Conservation (phyloP, 805 yeast genomes). For the Candida silvicultrix region DNA sequence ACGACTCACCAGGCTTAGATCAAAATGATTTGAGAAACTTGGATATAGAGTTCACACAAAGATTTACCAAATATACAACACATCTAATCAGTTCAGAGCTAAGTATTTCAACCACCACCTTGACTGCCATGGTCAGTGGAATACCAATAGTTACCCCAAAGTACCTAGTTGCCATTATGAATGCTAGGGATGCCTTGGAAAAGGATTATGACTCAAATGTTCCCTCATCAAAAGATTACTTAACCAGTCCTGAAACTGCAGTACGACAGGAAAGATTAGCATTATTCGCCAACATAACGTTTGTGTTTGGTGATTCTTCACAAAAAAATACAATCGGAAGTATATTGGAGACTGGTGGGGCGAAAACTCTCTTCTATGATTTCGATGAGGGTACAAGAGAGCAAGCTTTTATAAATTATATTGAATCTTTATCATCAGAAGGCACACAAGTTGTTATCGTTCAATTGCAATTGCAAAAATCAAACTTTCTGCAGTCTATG, state of each 20-base stretch:
- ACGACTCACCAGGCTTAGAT: not conserved
- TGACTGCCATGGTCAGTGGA: conserved; percentile 22
- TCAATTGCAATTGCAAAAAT: conserved; percentile 8
- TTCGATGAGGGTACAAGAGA: not conserved
- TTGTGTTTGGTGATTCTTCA: conserved; percentile 19
- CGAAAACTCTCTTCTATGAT: conserved; percentile 2
- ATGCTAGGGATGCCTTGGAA: not conserved
- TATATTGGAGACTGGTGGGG: conserved; percentile 22
- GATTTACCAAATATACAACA: conserved; percentile 17
- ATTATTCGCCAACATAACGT: conserved; percentile 17
- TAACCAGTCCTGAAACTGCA: conserved; percentile 1
- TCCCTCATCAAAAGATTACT: conserved; percentile 20
- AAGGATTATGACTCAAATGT: conserved; percentile 14
- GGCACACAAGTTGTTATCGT: conserved; percentile 6
- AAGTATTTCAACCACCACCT: not conserved
- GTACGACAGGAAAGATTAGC: conserved; percentile 10
- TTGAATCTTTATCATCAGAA: not conserved
- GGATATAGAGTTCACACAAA: conserved; percentile 22
- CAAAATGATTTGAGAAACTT: conserved; percentile 13
- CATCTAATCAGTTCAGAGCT: conserved; percentile 12
- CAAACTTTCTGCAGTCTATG: conserved; percentile 3
- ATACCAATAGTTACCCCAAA: conserved; percentile 23
- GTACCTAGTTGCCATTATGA: conserved; percentile 17
- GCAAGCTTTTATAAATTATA: not conserved
- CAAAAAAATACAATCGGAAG: conserved; percentile 18